Evolutionary conservation across 805 yeast species (phyloP).

Genomic region (Nakazawaea holstii): DNA sequence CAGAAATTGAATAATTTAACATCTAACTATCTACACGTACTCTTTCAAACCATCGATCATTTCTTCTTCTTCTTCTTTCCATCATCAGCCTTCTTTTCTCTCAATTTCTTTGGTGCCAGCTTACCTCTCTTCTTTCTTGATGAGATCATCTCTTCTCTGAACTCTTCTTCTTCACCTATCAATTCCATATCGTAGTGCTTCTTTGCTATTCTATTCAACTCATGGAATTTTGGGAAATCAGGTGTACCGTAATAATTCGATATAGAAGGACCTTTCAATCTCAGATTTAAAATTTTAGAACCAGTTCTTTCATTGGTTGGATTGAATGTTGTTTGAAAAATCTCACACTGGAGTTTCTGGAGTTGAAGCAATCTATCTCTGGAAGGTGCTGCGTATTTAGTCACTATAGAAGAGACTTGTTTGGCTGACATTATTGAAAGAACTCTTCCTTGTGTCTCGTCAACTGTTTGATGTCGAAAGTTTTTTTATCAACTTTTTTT

Average conservation of each 20-base stretch:
- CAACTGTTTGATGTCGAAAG: not conserved
- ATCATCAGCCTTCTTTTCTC: constrained; percentile 36
- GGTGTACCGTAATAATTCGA: constrained; percentile 72
- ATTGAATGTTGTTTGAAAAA: constrained; percentile 68
- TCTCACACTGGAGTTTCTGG: constrained; percentile 54
- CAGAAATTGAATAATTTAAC: not conserved
- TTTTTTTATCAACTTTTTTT: not conserved
- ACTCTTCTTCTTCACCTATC: constrained; percentile 63
- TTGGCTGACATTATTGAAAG: constrained; percentile 7
- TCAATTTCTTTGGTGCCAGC: constrained; percentile 75
- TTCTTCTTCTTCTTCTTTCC: constrained; percentile 34
- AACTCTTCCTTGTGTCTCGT: not conserved
- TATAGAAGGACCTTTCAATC: constrained; percentile 68
- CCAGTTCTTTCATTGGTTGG: constrained; percentile 68
- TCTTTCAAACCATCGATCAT: not conserved
- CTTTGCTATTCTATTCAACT: constrained; percentile 47
- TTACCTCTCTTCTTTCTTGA: constrained; percentile 79
- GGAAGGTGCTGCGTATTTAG: constrained; percentile 25
- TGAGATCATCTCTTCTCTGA: constrained; percentile 59
- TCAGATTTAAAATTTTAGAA: constrained; percentile 58
- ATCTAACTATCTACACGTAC: not conserved
- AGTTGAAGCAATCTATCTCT: constrained; percentile 47
- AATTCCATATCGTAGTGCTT: constrained; percentile 39
- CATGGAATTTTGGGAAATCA: constrained; percentile 58
- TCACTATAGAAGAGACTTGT: not conserved